phyloP scores from a whole-genome alignment of 176 grass and related monocot species.

The Cymbopogon citratus region DNA sequence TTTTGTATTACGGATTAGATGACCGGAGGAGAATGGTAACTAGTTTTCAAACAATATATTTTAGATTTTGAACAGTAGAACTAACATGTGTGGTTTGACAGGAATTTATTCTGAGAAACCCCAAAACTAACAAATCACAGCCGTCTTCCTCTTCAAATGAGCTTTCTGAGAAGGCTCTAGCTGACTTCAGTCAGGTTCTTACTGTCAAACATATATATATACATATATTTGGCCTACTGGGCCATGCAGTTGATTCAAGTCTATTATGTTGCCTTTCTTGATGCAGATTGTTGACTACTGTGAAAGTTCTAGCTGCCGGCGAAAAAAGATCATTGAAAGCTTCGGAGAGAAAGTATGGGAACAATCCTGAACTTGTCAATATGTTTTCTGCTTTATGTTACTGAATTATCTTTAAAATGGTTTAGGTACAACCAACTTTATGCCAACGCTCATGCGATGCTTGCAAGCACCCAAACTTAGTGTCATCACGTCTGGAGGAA shows the following conservation, averaged over 20 bases:
- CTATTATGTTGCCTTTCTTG: slow-evolving; percentile 4
- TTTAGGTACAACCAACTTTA: slow-evolving; percentile 63
- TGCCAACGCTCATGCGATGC: slow-evolving; percentile 80
- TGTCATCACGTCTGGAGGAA: slow-evolving; percentile 50
- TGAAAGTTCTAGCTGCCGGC: slow-evolving; percentile 67
- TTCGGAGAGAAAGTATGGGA: slow-evolving; percentile 77
- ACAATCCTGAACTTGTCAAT: background rate
- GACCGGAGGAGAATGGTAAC: slow-evolving; percentile 86
- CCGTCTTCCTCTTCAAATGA: slow-evolving; percentile 48
- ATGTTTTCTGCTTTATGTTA: slow-evolving; percentile 25
- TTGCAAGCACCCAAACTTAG: slow-evolving; percentile 79
- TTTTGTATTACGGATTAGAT: slow-evolving; percentile 84
- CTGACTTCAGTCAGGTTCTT: slow-evolving; percentile 78
- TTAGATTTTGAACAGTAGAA: slow-evolving; percentile 3
- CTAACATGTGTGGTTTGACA: slow-evolving; percentile 34
- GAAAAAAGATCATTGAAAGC: slow-evolving; percentile 77
- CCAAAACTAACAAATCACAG: slow-evolving; percentile 50
- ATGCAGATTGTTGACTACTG: slow-evolving; percentile 83
- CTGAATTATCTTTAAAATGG: slow-evolving; percentile 31
- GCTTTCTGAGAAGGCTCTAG: slow-evolving; percentile 61
- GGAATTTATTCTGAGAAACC: slow-evolving; percentile 93
- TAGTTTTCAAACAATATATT: slow-evolving; percentile 9
- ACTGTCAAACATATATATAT: slow-evolving; percentile 14
- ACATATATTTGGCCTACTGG: slow-evolving; percentile 3
- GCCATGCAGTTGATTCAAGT: background rate